These are phyloP conservation scores for Mycena polygramma DNA, from an alignment of 768 basidiomycete species.

Conservation along the genomic window DNA sequence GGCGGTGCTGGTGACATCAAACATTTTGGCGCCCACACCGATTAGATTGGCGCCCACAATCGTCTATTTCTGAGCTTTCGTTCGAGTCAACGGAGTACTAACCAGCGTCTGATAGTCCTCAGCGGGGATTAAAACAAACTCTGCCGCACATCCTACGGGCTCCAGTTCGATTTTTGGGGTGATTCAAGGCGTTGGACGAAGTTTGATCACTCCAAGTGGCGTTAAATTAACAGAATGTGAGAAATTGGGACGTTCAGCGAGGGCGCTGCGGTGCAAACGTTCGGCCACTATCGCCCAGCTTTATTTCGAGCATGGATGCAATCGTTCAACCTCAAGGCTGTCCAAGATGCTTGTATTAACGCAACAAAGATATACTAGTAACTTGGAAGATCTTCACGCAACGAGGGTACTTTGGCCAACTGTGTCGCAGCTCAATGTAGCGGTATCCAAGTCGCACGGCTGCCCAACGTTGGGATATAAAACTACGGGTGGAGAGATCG, in stretches of 20 bases:
- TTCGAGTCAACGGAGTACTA: neutral
- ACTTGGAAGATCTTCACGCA: no score
- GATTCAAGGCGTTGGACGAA: neutral
- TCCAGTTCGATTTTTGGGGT: constrained; percentile 4
- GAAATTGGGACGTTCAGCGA: neutral
- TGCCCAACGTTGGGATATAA: neutral
- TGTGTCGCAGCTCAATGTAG: neutral
- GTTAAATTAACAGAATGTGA: neutral
- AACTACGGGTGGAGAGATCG: neutral
- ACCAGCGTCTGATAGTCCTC: neutral
- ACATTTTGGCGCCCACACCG: neutral
- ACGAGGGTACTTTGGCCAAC: no score
- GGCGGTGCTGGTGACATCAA: constrained; percentile 5
- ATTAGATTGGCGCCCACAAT: constrained; percentile 6
- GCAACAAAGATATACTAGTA: no score
- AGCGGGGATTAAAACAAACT: neutral
- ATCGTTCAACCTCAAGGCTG: no score
- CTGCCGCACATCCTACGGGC: neutral
- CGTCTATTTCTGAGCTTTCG: neutral
- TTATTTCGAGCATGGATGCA: neutral
- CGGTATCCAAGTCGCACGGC: neutral
- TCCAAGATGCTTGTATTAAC: no score
- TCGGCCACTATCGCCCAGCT: neutral
- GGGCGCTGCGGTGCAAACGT: no score
- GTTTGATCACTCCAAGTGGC: constrained; percentile 7